These are phyloP conservation scores for Myriangium duriaei DNA, from an alignment of 2,329 filamentous ascomycete species.

Conservation along the genomic window DNA sequence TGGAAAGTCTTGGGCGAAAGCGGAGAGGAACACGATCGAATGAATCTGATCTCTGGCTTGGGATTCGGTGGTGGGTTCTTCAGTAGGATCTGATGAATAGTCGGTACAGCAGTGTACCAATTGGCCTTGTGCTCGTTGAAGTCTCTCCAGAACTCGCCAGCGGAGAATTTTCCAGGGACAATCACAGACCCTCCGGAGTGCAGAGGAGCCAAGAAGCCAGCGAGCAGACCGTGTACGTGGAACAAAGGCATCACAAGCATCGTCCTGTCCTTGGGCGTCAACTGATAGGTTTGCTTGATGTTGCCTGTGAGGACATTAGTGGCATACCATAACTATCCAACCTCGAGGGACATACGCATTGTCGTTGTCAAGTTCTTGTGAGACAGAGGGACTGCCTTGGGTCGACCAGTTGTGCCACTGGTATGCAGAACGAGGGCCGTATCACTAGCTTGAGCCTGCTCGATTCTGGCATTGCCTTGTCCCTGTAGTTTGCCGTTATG, in stretches of 20 bases:
- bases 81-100: conserved; percentile 80
- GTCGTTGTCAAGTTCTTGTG: conserved; percentile 71
- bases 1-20: conserved; percentile 71
- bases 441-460: conserved; percentile 57
- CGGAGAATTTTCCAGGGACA: conserved; percentile 68
- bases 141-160: conserved; percentile 69
- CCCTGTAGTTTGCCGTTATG: conserved; percentile 54
- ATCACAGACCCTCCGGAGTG: conserved; percentile 66
- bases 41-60: conserved; percentile 66
- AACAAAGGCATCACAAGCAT: conserved; percentile 86
- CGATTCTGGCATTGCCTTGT: conserved; percentile 34
- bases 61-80: conserved; percentile 57
- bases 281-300: conserved; percentile 63
- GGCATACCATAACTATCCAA: conserved; percentile 46
- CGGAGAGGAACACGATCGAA: conserved; percentile 75
- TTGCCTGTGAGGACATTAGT: conserved; percentile 60
- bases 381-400: conserved; percentile 73
- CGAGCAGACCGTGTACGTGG: conserved; percentile 80
- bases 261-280: conserved; percentile 60
- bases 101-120: conserved; percentile 90
- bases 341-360: conserved; percentile 39
- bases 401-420: conserved; percentile 70
- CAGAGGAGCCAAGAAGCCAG: conserved; percentile 67
- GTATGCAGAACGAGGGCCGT: conserved; percentile 73
- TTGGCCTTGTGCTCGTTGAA: conserved; percentile 64